A percentile compares a stretch with the other conserved stretches of the same genome.
Conservation (phyloP, 2,329 filamentous ascomycete species). For the Chaetoscypha palmicola region DNA sequence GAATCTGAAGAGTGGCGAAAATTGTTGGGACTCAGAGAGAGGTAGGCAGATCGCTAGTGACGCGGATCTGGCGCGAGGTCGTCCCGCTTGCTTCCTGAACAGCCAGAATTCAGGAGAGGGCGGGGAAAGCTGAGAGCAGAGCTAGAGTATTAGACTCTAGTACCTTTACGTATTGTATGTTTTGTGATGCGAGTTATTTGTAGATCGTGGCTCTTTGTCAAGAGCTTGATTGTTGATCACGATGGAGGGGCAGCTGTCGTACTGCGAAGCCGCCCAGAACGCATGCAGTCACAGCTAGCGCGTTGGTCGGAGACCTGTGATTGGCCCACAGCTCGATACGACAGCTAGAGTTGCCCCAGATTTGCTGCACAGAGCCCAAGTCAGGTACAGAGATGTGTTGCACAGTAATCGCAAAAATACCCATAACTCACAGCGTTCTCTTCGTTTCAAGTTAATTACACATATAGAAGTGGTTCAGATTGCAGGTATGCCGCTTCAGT, state of each 20-base stretch:
- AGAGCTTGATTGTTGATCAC: constrained; percentile 1
- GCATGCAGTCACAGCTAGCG: background rate
- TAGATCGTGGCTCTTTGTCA: constrained; percentile 7
- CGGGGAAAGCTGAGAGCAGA: constrained; percentile 13
- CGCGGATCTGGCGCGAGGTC: background rate
- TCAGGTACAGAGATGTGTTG: background rate
- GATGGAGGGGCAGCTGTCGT: background rate
- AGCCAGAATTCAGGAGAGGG: constrained; percentile 22
- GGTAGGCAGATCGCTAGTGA: constrained; percentile 1
- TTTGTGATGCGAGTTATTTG: no score
- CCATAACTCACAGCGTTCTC: background rate
- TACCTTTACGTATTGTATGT: no score
- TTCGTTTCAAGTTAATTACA: no score
- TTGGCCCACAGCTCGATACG: background rate
- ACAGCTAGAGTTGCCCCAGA: background rate
- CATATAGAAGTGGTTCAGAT: no score
- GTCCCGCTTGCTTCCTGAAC: constrained; percentile 23
- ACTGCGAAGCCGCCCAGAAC: background rate
- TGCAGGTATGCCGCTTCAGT: no score
- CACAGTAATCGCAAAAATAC: background rate
- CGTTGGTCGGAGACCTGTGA: background rate
- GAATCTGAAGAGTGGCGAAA: constrained; percentile 9
- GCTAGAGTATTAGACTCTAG: constrained; percentile 1
- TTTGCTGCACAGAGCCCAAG: background rate
- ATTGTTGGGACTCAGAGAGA: constrained; percentile 4